Conservation (phyloP, 306 rosid species). For the Fragaria vesca region DNA sequence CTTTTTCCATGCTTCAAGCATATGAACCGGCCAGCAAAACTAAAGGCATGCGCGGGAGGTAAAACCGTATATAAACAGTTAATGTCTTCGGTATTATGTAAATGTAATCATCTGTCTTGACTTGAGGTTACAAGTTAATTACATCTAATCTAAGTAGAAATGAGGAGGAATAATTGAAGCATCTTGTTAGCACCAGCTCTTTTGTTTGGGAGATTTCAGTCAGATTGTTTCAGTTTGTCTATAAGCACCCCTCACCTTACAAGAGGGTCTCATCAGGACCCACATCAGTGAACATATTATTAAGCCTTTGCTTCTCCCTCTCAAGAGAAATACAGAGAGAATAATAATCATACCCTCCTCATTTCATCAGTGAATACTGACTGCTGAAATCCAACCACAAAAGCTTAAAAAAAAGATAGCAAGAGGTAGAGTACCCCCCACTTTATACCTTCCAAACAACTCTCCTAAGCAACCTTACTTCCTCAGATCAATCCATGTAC, state of each 20-base stretch:
- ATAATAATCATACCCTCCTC: constrained; percentile 12
- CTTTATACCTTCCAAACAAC: constrained; percentile 49
- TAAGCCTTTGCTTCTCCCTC: constrained; percentile 21
- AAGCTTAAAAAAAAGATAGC: constrained; percentile 23
- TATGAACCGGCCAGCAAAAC: neutral
- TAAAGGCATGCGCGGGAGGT: neutral
- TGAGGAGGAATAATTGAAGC: constrained; percentile 23
- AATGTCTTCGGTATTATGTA: neutral
- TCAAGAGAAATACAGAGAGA: constrained; percentile 28
- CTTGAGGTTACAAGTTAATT: neutral
- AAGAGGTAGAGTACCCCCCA: constrained; percentile 57
- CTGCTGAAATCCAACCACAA: constrained; percentile 44
- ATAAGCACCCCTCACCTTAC: constrained; percentile 33
- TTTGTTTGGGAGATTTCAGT: constrained; percentile 49
- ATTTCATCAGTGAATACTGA: constrained; percentile 27
- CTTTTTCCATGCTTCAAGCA: neutral
- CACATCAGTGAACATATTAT: constrained; percentile 31
- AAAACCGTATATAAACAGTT: neutral
- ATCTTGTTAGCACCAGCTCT: constrained; percentile 30
- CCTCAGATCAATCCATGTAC: constrained; percentile 21
- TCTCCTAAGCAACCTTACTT: constrained; percentile 31
- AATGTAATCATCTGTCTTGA: neutral
- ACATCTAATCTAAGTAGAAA: constrained; percentile 11
- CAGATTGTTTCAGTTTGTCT: constrained; percentile 56
- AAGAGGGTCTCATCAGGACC: constrained; percentile 41